A percentile compares a stretch with the other conserved stretches of the same genome.
Conservation (phyloP, 805 yeast species). For the Candida patagonica region DNA sequence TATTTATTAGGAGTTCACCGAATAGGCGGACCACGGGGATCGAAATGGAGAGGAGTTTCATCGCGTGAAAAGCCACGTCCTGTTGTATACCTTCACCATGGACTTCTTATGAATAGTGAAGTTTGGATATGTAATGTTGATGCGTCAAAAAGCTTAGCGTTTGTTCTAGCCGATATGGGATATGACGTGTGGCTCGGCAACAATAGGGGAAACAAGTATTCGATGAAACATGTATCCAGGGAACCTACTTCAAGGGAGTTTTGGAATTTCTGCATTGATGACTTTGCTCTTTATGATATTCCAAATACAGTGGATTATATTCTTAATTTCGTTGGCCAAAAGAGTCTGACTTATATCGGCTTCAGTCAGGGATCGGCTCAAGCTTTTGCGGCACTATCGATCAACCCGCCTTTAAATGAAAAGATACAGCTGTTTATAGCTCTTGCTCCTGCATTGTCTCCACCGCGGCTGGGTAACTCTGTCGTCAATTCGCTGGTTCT, state of each 20-base stretch:
- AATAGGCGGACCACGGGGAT: conserved; percentile 28
- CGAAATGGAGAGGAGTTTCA: conserved; percentile 9
- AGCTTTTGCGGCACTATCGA: conserved; percentile 71
- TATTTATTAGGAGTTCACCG: conserved; percentile 71
- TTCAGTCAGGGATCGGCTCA: conserved; percentile 94
- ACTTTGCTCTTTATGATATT: conserved; percentile 83
- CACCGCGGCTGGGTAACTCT: conserved; percentile 70
- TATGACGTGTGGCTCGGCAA: conserved; percentile 95
- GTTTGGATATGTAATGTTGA: conserved; percentile 54
- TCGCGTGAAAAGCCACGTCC: conserved; percentile 15
- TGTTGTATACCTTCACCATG: conserved; percentile 83
- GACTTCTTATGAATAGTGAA: conserved; percentile 82
- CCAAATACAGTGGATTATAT: conserved; percentile 77
- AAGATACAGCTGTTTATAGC: conserved; percentile 57
- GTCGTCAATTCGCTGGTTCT: conserved; percentile 66
- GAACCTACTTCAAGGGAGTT: conserved; percentile 41
- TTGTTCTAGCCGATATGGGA: conserved; percentile 66
- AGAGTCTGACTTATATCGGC: conserved; percentile 61
- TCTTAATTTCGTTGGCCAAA: conserved; percentile 38
- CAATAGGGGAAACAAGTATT: conserved; percentile 87
- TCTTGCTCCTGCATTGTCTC: conserved; percentile 90
- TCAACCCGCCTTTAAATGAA: conserved; percentile 50
- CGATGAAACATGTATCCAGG: conserved; percentile 58
- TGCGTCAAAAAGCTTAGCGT: conserved; percentile 55
- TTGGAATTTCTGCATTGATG: conserved; percentile 90